Conservation (phyloP, 495 filamentous ascomycete genomes). For the Aspergillus funiculosus region DNA sequence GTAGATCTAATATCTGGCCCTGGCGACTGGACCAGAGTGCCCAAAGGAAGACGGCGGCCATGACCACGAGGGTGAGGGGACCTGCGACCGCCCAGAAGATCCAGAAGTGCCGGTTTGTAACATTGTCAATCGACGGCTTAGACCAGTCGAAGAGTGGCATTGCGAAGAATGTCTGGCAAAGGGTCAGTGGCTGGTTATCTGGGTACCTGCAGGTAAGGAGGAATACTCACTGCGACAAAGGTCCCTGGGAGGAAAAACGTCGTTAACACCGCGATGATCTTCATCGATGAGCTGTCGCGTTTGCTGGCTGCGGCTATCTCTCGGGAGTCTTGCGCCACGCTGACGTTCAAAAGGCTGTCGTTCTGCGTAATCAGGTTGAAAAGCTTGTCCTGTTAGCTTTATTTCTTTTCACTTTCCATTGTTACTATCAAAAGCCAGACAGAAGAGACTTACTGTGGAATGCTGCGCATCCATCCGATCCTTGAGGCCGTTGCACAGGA, state of each 20-base stretch:
- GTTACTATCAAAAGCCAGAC: no score
- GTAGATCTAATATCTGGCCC: no score
- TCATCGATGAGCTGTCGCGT: constrained; percentile 34
- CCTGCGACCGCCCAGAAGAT: not conserved
- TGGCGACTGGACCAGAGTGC: not conserved
- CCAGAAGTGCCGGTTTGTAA: not conserved
- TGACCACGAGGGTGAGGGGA: not conserved
- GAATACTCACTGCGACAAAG: constrained; percentile 17
- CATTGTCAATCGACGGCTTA: not conserved
- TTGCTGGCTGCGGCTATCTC: constrained; percentile 27
- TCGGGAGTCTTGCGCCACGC: constrained; percentile 23
- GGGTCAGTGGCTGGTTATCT: not conserved
- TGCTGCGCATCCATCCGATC: not conserved
- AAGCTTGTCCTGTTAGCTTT: not conserved
- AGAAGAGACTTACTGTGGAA: not conserved
- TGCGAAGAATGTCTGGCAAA: constrained; percentile 1
- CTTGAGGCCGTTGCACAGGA: not conserved
- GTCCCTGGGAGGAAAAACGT: constrained; percentile 36
- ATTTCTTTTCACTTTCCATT: not conserved
- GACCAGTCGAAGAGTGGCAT: constrained; percentile 7
- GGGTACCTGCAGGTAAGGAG: not conserved
- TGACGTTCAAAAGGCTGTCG: constrained; percentile 20
- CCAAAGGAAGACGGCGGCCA: not conserved
- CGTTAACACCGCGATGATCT: constrained; percentile 35
- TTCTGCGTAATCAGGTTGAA: constrained; percentile 22